A percentile compares a stretch with the other conserved stretches of the same genome.
Evolutionary conservation across 108 stramenopile species (phyloP).

Genomic region (Thalassiosira profunda): DNA sequence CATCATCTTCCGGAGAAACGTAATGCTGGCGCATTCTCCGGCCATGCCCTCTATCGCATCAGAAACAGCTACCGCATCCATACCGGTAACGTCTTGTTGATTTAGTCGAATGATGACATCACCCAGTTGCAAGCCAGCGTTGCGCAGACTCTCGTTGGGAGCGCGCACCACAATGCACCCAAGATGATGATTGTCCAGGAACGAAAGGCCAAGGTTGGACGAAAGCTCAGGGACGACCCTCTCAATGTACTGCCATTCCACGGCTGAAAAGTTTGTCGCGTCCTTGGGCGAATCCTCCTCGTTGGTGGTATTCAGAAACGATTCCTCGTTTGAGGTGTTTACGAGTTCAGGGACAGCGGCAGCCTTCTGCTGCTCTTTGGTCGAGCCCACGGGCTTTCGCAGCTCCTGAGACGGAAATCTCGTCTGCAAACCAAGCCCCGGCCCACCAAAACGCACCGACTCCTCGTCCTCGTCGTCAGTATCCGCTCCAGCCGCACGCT

Average conservation of each 20-base stretch:
- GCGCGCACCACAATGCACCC: not conserved
- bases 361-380: not conserved
- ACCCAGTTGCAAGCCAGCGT: constrained; percentile 6
- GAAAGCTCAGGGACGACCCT: not conserved
- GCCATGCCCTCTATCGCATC: constrained; percentile 6
- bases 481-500: not conserved
- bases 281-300: constrained; percentile 4
- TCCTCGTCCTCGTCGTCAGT: not conserved
- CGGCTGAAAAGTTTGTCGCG: not conserved
- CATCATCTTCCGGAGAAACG: constrained; percentile 25
- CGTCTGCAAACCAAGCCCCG: too few species aligned
- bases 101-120: constrained; percentile 30
- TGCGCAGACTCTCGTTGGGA: not conserved
- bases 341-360: too few species aligned
- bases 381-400: not conserved
- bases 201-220: constrained; percentile 15
- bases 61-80: constrained; percentile 2
- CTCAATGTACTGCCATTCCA: constrained; percentile 18
- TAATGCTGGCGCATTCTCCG: constrained; percentile 10
- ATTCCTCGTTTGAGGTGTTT: not conserved
- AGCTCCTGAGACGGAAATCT: constrained; percentile 3
- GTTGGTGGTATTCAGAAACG: not conserved
- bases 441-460: too few species aligned
- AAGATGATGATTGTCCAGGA: constrained; percentile 6
- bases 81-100: constrained; percentile 23